Percentiles rank a stretch among this genome's conserved stretches.
Conservation (phyloP, 495 filamentous ascomycete genomes). For the Penicillium silybi region DNA sequence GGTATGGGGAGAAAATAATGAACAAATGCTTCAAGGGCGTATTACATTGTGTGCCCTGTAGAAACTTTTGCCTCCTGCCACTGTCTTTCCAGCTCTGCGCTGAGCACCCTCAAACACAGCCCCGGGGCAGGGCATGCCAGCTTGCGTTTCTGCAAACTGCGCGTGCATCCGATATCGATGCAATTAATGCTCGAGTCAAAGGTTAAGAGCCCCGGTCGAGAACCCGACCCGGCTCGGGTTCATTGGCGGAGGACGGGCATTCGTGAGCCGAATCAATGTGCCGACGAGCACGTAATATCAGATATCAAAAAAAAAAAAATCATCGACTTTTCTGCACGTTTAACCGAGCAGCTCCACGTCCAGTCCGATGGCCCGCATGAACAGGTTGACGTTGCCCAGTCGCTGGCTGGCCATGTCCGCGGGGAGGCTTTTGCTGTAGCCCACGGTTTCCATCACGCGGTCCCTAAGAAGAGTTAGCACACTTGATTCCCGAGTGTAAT, state of each 20-base stretch:
- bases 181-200: background rate
- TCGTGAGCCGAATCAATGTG: background rate
- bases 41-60: constrained; percentile 3
- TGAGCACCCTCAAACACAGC: background rate
- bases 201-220: background rate
- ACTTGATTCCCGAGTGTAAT: background rate
- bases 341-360: constrained; percentile 91
- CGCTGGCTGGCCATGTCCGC: constrained; percentile 75
- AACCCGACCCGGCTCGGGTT: background rate
- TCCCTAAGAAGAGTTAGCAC: constrained; percentile 52
- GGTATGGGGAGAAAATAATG: constrained; percentile 4
- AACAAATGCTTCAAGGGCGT: background rate
- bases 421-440: constrained; percentile 81
- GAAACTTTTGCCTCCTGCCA: constrained; percentile 1
- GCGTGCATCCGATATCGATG: background rate
- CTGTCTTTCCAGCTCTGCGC: background rate
- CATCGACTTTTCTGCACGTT: background rate
- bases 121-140: background rate
- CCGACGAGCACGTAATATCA: background rate
- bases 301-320: background rate
- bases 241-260: background rate
- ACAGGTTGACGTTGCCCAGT: constrained; percentile 89
- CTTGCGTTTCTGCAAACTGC: constrained; percentile 1
- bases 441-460: constrained; percentile 93
- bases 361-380: constrained; percentile 96